Conservation (phyloP, 805 yeast genomes). For the Sugiyamaella lignohabitans region DNA sequence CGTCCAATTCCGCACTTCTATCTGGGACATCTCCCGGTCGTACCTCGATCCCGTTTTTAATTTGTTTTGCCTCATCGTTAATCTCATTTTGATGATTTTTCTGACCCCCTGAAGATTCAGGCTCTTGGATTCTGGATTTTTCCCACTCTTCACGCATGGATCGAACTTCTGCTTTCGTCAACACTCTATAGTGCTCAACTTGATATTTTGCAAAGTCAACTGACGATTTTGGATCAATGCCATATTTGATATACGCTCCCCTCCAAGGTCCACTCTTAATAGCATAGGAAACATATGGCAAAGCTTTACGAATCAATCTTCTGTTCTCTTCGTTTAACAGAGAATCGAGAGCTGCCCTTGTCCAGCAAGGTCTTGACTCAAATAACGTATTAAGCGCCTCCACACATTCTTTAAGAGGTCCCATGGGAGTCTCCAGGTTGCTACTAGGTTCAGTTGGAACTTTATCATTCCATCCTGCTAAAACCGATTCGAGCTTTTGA, state of each 20-base stretch:
- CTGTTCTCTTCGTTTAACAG: constrained; percentile 28
- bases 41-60: no score
- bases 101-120: no score
- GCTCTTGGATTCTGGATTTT: no score
- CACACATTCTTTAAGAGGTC: constrained; percentile 33
- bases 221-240: constrained; percentile 66
- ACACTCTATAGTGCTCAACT: constrained; percentile 72
- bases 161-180: constrained; percentile 51
- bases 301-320: constrained; percentile 57
- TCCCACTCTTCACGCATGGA: constrained; percentile 30
- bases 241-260: constrained; percentile 71
- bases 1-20: no score
- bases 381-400: constrained; percentile 42
- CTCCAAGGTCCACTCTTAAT: constrained; percentile 94
- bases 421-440: constrained; percentile 42
- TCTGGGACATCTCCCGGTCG: no score
- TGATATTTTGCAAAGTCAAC: constrained; percentile 58
- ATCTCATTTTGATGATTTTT: no score
- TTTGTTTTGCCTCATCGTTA: no score
- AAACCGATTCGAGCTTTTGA: constrained; percentile 28
- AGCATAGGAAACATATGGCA: constrained; percentile 78
- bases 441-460: constrained; percentile 28
- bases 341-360: constrained; percentile 53
- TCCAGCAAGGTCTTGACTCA: constrained; percentile 74
- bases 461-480: constrained; percentile 31